These are phyloP conservation scores for Salix viminalis DNA, from an alignment of 345 rosid species.

Conservation along the genomic window DNA sequence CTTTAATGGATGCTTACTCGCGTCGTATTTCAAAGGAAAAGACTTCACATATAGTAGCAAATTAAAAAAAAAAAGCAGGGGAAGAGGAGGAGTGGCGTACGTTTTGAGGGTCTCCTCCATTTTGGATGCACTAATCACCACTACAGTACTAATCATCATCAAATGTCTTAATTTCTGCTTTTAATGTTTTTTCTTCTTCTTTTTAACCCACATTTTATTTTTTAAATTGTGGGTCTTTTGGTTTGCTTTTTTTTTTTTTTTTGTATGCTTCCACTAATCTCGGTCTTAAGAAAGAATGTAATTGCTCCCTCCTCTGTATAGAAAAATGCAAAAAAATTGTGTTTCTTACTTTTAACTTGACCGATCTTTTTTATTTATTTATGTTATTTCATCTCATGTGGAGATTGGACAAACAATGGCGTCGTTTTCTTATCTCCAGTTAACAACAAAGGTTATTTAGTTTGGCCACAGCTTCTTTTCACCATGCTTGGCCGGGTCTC, in stretches of 20 bases:
- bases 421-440: too few species aligned
- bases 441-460: too few species aligned
- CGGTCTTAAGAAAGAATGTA: conserved; percentile 17
- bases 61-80: conserved; percentile 23
- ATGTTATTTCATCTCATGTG: too few species aligned
- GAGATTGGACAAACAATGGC: too few species aligned
- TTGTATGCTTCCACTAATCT: conserved; percentile 10
- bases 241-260: too few species aligned
- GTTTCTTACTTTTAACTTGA: background rate
- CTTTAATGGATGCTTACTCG: conserved; percentile 30
- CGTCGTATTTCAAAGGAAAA: background rate
- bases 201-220: background rate
- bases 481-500: too few species aligned
- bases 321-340: background rate
- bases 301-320: conserved; percentile 49
- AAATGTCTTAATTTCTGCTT: background rate
- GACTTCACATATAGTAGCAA: background rate
- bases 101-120: conserved; percentile 22
- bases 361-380: too few species aligned
- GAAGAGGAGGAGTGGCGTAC: conserved; percentile 33
- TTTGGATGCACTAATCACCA: conserved; percentile 14
- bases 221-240: background rate
- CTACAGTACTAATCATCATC: background rate
- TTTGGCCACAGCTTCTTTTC: too few species aligned
- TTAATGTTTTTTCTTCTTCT: too few species aligned